Base-by-base conservation (phyloP, 192 early-diverging fungal species). In the Coemansia sp. region DNA sequence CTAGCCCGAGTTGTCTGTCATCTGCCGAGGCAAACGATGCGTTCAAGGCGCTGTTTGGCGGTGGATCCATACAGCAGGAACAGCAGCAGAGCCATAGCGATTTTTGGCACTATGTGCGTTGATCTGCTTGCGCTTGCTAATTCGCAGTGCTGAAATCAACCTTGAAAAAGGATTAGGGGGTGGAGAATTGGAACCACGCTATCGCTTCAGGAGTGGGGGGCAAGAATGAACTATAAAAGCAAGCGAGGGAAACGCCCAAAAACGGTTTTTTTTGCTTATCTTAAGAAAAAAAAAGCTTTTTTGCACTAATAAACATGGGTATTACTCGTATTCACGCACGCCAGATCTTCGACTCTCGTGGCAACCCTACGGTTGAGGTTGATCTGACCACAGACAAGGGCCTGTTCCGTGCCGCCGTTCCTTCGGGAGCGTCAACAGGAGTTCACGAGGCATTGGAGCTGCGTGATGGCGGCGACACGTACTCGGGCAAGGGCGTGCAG, bases 291-390 rank as follows among this genome's bases (percentile, higher is more conserved):
- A 31, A 35, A 52, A 13, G 11, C 7, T 46, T 21, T 47, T 28
- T 26, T 43, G 21, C 47, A 31, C 47, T 26, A 8, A 5, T 18
- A 49, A 72, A 53, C 30, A 90, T 91, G 89, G 50, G 86, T 43
- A 84, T 89, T 59, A 81, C 70, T 52, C 86, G 86, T 55, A 80
- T 92, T 67, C 81, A 87, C 78, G 94, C 93, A 50, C 89, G 96
- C 80, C 94, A 96, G 81, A 98, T 98, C 82, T 97, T 93, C 68
- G 96, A 98, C 84, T 98, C 96, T 43, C 89, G 96, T 61, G 96
- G 96, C 64, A 97, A 97, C 87, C 96, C 96, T 57, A 98, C 96
- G 53, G 88, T 98, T 55, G 93, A 98, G 81, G 96, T 97, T 38
- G 96, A 98, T 55, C 81, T 98, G 78, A 92, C 88, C 55, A 98